phyloP scores from a whole-genome alignment of 495 filamentous ascomycete genomes.

The Penicillium argentinense region DNA sequence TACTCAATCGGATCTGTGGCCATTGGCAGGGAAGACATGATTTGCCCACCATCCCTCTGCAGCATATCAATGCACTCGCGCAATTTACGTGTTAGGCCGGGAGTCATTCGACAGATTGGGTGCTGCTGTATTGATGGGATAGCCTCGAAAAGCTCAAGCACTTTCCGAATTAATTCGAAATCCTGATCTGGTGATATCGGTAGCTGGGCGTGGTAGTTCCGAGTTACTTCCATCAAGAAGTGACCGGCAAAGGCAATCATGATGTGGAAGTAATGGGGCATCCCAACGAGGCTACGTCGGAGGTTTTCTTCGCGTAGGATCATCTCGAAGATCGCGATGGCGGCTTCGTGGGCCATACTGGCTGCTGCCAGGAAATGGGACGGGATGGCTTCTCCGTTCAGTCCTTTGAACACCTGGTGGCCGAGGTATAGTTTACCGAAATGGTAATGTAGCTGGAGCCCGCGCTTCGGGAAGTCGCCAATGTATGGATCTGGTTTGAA shows the following conservation, averaged over 20 bases:
- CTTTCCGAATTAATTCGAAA: constrained; percentile 23
- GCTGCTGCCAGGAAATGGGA: constrained; percentile 36
- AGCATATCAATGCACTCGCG: constrained; percentile 22
- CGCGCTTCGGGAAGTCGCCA: constrained; percentile 43
- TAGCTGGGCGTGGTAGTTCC: constrained; percentile 23
- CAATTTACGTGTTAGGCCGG: constrained; percentile 27
- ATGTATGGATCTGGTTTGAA: constrained; percentile 33
- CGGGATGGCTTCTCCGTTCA: constrained; percentile 32
- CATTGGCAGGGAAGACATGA: constrained; percentile 2
- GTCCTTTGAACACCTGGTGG: constrained; percentile 44
- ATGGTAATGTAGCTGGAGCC: constrained; percentile 43
- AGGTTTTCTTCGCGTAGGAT: constrained; percentile 41
- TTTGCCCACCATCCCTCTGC: constrained; percentile 2
- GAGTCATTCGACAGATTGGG: constrained; percentile 30
- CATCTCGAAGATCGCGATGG: constrained; percentile 40
- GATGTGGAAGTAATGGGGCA: constrained; percentile 47
- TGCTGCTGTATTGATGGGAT: constrained; percentile 23
- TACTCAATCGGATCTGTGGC: constrained; percentile 8
- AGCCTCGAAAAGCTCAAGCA: constrained; percentile 22
- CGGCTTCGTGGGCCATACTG: constrained; percentile 38
- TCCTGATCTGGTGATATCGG: constrained; percentile 19
- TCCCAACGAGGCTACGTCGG: constrained; percentile 36
- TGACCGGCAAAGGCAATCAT: constrained; percentile 50
- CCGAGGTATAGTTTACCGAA: constrained; percentile 47
- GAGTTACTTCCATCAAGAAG: constrained; percentile 42